Evolutionary conservation across 2,329 filamentous ascomycete species (phyloP), one percentile per base, ranked within the genome.

Genomic region (Penicillium sp.): DNA sequence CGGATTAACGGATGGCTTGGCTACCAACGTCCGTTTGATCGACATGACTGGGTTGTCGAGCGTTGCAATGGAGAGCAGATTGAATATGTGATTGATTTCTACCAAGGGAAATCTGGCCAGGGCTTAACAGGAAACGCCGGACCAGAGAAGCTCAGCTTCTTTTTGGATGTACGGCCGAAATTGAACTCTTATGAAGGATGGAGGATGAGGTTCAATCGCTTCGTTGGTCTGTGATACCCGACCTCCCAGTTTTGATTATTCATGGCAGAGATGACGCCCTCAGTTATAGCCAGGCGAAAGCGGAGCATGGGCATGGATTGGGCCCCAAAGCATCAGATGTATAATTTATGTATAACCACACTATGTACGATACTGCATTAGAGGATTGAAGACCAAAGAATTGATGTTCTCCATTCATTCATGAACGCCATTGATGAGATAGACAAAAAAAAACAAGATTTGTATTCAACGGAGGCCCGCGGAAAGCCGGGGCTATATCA

Each of bases 1-100:
- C 82, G 92, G 55, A 74, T 94, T 63, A 95, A 96, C 73, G 89
- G 87, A 4, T 75, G 92, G 55, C 77, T 96, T 51, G 94, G 94
- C n/a, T 97, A 96, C 73, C 87, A 89, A 56, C 81, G 88, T 51
- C 94, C 94, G 1, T 99, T 99, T 74, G 94, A 99, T 76, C 82
- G 94, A 26, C 94, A 99, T 73, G 94, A 99, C 74, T 99, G 94
- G 94, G 86, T 97, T 23, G 88, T 99, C 33, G 92, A 99, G 75
- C 82, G 94, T 49, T 97, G 94, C 70, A 93, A 89, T 20, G 77
- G 77, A 6, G 69, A 72, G 54, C 85, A 85, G 67, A 78, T 99
- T 47, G 94, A 97, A 67, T 99, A 99, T 72, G 89, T 99, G 37
- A 99, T 99, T 73, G 94, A 99, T 75, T 99, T 99, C 67, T 99